phyloP scores from a whole-genome alignment of 768 basidiomycete species.

The Solioccasus polychromus region DNA sequence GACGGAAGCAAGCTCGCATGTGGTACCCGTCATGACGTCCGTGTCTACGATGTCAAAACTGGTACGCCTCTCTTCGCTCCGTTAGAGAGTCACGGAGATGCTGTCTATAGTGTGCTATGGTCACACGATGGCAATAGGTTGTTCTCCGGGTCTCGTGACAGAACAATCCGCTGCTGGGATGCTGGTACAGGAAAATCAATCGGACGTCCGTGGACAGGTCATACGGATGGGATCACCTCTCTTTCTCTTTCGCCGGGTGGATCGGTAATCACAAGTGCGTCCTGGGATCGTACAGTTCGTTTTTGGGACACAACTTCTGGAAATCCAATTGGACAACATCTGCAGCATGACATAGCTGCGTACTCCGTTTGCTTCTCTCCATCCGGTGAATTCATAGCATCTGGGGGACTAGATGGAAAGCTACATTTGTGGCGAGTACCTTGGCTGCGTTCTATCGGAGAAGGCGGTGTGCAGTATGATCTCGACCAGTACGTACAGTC shows the following conservation, averaged over 20 bases:
- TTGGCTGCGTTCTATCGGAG: not conserved
- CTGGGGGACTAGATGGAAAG: not conserved
- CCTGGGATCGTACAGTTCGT: not conserved
- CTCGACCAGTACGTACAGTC: not conserved
- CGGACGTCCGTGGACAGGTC: not conserved
- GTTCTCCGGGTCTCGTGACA: not conserved
- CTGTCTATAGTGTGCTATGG: not conserved
- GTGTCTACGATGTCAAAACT: not conserved
- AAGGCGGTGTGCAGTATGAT: not conserved
- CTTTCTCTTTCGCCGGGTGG: not conserved
- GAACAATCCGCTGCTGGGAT: not conserved
- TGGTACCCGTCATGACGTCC: not conserved
- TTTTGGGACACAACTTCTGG: not conserved
- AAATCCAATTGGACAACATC: not conserved
- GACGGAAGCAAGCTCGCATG: constrained; percentile 1
- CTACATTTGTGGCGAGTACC: not conserved
- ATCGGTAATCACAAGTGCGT: not conserved
- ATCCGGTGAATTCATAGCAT: not conserved
- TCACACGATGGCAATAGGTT: constrained; percentile 2
- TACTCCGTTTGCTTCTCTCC: not conserved
- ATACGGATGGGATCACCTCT: not conserved
- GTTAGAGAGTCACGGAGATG: not conserved
- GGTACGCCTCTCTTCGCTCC: not conserved
- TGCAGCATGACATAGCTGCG: not conserved
- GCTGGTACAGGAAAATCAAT: not conserved